phyloP scores from a whole-genome alignment of 1,139 yeast species.

The Petasospora fabianii region DNA sequence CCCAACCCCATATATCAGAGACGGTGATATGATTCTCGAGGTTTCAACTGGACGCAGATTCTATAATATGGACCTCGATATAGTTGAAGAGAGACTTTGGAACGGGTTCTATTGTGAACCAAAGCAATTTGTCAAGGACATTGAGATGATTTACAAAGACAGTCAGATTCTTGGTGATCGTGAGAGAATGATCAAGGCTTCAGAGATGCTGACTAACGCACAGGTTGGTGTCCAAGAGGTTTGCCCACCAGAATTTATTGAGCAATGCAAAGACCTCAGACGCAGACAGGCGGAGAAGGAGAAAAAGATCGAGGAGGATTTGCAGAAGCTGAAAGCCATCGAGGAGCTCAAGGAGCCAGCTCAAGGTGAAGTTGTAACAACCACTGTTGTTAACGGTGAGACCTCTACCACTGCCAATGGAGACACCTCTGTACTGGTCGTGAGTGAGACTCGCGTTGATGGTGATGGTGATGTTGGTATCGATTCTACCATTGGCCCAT shows the following conservation, averaged over 20 bases:
- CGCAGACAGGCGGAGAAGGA: constrained; percentile 63
- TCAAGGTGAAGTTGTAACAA: not conserved
- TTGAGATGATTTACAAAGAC: constrained; percentile 80
- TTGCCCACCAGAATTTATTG: constrained; percentile 64
- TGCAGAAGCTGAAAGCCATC: constrained; percentile 9
- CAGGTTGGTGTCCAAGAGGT: constrained; percentile 94
- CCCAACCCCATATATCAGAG: constrained; percentile 49
- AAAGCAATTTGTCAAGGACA: constrained; percentile 78
- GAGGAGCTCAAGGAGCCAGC: not conserved
- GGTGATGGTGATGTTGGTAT: not conserved
- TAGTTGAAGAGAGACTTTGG: constrained; percentile 93
- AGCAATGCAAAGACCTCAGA: constrained; percentile 73
- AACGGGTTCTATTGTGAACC: constrained; percentile 95
- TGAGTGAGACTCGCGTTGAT: not conserved
- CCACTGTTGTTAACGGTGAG: not conserved
- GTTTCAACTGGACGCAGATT: constrained; percentile 66
- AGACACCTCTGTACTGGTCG: not conserved
- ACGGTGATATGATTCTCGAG: constrained; percentile 79
- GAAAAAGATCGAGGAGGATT: constrained; percentile 40
- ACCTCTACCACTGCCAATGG: not conserved
- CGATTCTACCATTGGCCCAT: not conserved
- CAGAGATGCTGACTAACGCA: constrained; percentile 95
- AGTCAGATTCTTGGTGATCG: constrained; percentile 73
- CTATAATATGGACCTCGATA: constrained; percentile 88
- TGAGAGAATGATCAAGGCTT: constrained; percentile 81